Percentiles rank a stretch among this genome's conserved stretches.
Conservation (phyloP, 75 land plant species). For the Sequoiadendron giganteum region DNA sequence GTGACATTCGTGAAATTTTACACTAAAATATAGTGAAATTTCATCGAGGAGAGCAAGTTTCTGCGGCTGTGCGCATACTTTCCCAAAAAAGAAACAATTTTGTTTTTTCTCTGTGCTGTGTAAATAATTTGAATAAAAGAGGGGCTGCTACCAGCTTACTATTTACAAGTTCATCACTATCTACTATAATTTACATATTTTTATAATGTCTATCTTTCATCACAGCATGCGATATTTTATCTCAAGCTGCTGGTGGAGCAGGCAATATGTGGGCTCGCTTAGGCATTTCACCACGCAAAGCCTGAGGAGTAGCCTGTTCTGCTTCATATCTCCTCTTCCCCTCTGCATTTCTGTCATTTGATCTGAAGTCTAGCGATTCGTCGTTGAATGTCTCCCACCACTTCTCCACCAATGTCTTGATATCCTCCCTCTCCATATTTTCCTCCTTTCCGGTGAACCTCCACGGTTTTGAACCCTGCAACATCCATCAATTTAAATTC, state of each 20-base stretch:
- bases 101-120: too few species aligned
- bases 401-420: constrained; percentile 42
- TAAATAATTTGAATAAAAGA: too few species aligned
- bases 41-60: too few species aligned
- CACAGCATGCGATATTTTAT: not conserved
- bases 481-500: not conserved
- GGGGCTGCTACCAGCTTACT: too few species aligned
- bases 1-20: too few species aligned
- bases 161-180: not conserved
- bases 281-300: not conserved
- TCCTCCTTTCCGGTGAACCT: constrained; percentile 51
- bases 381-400: constrained; percentile 55
- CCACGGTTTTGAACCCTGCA: constrained; percentile 65
- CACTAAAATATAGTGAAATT: too few species aligned
- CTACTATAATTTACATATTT: not conserved
- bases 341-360: not conserved
- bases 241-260: constrained; percentile 20
- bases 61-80: too few species aligned
- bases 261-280: not conserved
- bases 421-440: constrained; percentile 59
- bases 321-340: not conserved
- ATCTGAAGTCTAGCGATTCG: constrained; percentile 42
- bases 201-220: too few species aligned
- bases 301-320: not conserved
- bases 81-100: too few species aligned